These are phyloP conservation scores for Hyphodiscus sp. DNA, from an alignment of 2,329 filamentous ascomycete genomes.

Conservation along the genomic window DNA sequence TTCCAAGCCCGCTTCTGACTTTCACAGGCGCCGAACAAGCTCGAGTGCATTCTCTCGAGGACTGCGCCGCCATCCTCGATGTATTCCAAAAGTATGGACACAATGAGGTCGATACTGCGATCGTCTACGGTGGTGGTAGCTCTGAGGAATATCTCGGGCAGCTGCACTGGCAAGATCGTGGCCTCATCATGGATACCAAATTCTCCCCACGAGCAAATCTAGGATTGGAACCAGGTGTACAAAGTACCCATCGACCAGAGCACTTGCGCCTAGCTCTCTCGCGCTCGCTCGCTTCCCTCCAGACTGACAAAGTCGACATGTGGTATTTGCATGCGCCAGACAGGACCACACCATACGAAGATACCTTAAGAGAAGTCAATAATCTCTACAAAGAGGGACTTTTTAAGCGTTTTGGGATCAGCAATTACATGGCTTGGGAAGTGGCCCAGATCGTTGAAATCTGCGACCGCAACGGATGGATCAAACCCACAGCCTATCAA, in stretches of 20 bases:
- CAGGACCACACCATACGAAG: constrained; percentile 22
- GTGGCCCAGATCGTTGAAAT: constrained; percentile 28
- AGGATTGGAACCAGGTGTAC: not conserved
- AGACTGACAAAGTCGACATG: constrained; percentile 37
- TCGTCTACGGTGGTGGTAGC: constrained; percentile 55
- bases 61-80: constrained; percentile 55
- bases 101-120: constrained; percentile 64
- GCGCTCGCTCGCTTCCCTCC: constrained; percentile 45
- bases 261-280: constrained; percentile 44
- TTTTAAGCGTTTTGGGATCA: constrained; percentile 46
- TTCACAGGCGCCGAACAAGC: constrained; percentile 21
- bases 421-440: constrained; percentile 47
- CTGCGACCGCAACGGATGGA: constrained; percentile 28
- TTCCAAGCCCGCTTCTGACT: not conserved
- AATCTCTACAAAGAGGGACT: constrained; percentile 30
- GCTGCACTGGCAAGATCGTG: constrained; percentile 57
- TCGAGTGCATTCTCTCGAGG: constrained; percentile 32
- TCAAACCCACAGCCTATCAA: constrained; percentile 32
- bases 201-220: constrained; percentile 14
- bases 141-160: constrained; percentile 56
- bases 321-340: constrained; percentile 28
- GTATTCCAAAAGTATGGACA: constrained; percentile 60
- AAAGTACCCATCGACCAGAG: constrained; percentile 40
- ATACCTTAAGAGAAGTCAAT: constrained; percentile 27
- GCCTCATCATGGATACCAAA: constrained; percentile 57